Evolutionary conservation across 2,329 filamentous ascomycete genomes (phyloP), one percentile per base, ranked within the genome.

Genomic region (Cladophialophora bantiana): DNA sequence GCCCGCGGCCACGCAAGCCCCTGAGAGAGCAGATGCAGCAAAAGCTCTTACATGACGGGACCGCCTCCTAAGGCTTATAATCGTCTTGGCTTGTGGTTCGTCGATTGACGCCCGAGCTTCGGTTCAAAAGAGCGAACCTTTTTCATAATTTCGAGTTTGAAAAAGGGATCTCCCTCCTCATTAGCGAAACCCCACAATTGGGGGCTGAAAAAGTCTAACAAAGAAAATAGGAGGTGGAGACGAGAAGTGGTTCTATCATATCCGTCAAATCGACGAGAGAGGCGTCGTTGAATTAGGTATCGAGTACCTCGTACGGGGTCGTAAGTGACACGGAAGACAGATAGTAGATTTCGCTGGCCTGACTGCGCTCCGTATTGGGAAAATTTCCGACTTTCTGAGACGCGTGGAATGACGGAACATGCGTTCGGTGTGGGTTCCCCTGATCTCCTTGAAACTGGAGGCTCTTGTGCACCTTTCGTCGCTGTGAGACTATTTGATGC

Each of bases 221-320:
- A 34, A 40, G 32, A 61, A 35, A 61, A 61, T 53, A 61, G 59
- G 59, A 40, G 42, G 48, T 54, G 40, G 57, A 59, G 40, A 45
- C 35, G 40, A 59, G 31, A 40, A 18, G 31, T 35, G 26, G 4
- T 26, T 20, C 45, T 20, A 26, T 9, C 45, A 26, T 20, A 26
- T 9, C 45, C 26, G 18, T 50, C 18, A 20, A 50, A 50, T 50
- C 45, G 20, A 26, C 26, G 18, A 31, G 45, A 50, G 26, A 9
- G 6, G 18, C 45, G 2, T 26, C 45, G 4, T 50, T 18, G 40
- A n/a, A 42, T n/a, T n/a, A 42, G n/a, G 15, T 4, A 42, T 4
- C 38, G 2, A 40, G 38, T 40, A 40, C 4, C 7, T 40, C 7
- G 38, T 40, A 13, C 3, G 40, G 26, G 3, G 26, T 26, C 26